Evolutionary conservation across 305 asterid species (phyloP).

Genomic region (Lippia alba): DNA sequence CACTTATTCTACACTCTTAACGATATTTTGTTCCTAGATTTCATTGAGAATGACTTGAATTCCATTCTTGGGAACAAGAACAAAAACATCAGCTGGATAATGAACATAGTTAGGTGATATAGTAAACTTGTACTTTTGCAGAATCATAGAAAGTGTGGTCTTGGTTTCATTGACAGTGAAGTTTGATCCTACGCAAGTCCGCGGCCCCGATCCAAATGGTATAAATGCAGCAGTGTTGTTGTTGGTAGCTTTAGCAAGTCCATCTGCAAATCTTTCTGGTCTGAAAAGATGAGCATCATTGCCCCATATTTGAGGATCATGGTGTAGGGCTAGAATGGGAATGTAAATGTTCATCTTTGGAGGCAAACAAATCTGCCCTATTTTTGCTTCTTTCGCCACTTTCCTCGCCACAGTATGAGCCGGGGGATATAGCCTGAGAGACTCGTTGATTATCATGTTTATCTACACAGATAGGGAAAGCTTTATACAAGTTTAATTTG

Average conservation of each 20-base stretch:
- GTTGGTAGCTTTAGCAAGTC: slow-evolving; percentile 45
- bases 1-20: too few species aligned
- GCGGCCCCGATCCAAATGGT: slow-evolving; percentile 51
- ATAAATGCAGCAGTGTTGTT: slow-evolving; percentile 43
- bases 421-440: slow-evolving; percentile 43
- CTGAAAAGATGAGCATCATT: slow-evolving; percentile 1
- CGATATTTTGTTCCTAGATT: background rate
- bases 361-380: slow-evolving; percentile 41
- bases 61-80: slow-evolving; percentile 43
- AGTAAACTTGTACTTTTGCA: slow-evolving; percentile 37
- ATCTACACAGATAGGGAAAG: slow-evolving; percentile 30
- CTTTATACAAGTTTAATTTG: too few species aligned
- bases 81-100: slow-evolving; percentile 37
- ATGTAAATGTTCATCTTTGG: slow-evolving; percentile 36
- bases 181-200: slow-evolving; percentile 52
- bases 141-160: slow-evolving; percentile 43
- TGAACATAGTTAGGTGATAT: slow-evolving; percentile 46
- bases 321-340: slow-evolving; percentile 40
- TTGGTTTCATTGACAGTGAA: slow-evolving; percentile 49
- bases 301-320: slow-evolving; percentile 45
- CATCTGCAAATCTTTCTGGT: slow-evolving; percentile 44
- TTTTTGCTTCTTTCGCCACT: slow-evolving; percentile 26
- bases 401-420: slow-evolving; percentile 37
- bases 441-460: slow-evolving; percentile 44
- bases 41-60: slow-evolving; percentile 26